phyloP scores from a whole-genome alignment of 768 basidiomycete species.

The Lepiota brunneoincarnata region DNA sequence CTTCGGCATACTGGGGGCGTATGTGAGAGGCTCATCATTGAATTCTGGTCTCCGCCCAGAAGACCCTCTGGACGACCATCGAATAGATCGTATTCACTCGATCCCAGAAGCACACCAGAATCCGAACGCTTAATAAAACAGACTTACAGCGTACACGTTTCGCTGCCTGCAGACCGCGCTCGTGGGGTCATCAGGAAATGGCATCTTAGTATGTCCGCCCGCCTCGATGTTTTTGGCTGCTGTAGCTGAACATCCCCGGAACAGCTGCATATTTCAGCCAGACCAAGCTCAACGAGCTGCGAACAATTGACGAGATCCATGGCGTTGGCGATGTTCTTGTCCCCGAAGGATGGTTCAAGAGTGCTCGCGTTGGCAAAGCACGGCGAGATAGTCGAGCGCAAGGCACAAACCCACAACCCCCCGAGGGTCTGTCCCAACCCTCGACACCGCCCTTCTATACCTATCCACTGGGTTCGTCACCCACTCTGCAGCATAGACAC shows the following conservation, averaged over 20 bases:
- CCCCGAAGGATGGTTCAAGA: conserved; percentile 77
- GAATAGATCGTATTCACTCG: conserved; percentile 29
- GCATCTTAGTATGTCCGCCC: conserved; percentile 71
- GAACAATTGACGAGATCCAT: conserved; percentile 68
- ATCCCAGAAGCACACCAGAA: conserved; percentile 41
- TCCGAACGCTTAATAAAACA: conserved; percentile 75
- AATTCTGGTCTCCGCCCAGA: conserved; percentile 15
- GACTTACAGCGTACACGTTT: conserved; percentile 79
- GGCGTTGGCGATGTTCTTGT: conserved; percentile 64
- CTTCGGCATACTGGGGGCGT: neutral
- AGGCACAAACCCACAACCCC: conserved; percentile 29
- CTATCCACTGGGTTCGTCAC: conserved; percentile 12
- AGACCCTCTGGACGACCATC: conserved; percentile 24
- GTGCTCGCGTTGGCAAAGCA: conserved; percentile 69
- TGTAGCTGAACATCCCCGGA: conserved; percentile 26
- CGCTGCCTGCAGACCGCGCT: conserved; percentile 52
- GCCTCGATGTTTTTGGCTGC: conserved; percentile 2
- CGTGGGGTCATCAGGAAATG: conserved; percentile 64
- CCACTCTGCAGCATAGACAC: conserved; percentile 22
- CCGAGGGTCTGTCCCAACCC: conserved; percentile 24
- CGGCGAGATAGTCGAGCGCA: conserved; percentile 46
- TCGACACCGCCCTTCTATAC: conserved; percentile 21
- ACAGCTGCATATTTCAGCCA: conserved; percentile 85
- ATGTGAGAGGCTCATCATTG: conserved; percentile 12
- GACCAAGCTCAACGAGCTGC: conserved; percentile 65